Percentiles rank a stretch among this genome's conserved stretches.
Conservation (phyloP, 2,329 filamentous ascomycete genomes). For the Diaporthe amygdali region DNA sequence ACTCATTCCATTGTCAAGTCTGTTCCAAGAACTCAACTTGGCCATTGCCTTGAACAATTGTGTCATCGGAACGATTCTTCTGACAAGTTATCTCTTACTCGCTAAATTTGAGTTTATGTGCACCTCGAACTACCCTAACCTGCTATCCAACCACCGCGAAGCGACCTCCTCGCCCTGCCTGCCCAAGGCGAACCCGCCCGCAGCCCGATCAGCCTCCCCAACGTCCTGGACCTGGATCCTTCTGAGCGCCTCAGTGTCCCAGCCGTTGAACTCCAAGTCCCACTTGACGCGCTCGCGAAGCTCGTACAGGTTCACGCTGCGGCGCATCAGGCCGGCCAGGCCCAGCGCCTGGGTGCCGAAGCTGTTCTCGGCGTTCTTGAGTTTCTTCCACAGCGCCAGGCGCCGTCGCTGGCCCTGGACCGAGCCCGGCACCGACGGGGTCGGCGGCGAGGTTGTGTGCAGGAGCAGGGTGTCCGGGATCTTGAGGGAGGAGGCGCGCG, state of each 20-base stretch:
- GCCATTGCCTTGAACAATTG: too few species aligned
- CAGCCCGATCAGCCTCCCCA: conserved; percentile 36
- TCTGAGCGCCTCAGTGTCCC: conserved; percentile 39
- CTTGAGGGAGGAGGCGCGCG: conserved; percentile 49
- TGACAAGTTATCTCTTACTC: background rate
- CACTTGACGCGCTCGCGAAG: conserved; percentile 46
- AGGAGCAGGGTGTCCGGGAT: conserved; percentile 56
- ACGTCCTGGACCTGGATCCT: conserved; percentile 46
- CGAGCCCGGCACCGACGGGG: conserved; percentile 22
- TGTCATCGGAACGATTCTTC: too few species aligned
- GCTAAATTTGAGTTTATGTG: too few species aligned
- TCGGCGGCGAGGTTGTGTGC: conserved; percentile 42
- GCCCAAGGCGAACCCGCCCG: background rate
- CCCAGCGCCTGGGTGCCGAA: conserved; percentile 53
- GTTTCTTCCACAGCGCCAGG: conserved; percentile 1
- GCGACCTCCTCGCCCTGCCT: conserved; percentile 13
- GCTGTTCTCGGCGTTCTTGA: conserved; percentile 41
- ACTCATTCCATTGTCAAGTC: background rate
- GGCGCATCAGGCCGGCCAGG: conserved; percentile 52
- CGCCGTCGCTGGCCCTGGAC: conserved; percentile 28
- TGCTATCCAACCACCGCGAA: conserved; percentile 19
- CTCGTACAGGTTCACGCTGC: conserved; percentile 53
- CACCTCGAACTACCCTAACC: background rate
- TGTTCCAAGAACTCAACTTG: background rate
- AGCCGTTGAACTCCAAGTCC: conserved; percentile 44